Evolutionary conservation across 2,329 filamentous ascomycete genomes (phyloP).

Genomic region (Cercospora nicotianae): DNA sequence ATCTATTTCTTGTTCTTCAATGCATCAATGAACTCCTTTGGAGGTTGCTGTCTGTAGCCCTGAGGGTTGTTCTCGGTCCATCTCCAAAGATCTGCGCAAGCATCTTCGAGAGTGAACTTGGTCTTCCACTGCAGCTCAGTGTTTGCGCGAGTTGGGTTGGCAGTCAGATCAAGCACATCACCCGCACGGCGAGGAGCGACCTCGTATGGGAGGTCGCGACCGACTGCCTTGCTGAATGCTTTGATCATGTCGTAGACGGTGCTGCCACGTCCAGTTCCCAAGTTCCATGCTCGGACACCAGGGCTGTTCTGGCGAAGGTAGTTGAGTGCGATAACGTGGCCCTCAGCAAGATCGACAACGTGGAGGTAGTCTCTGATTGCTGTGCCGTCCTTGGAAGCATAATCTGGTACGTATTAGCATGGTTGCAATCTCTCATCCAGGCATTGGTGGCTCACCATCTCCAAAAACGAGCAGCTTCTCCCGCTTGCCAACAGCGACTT

Average conservation of each 20-base stretch:
- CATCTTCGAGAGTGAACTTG: constrained; percentile 83
- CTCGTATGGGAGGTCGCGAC: constrained; percentile 81
- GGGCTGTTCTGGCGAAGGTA: constrained; percentile 81
- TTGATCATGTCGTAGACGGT: constrained; percentile 98
- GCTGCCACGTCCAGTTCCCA: constrained; percentile 90
- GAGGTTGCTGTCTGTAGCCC: constrained; percentile 91
- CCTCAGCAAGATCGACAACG: constrained; percentile 82
- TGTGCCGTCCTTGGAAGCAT: constrained; percentile 84
- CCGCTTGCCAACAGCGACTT: constrained; percentile 92
- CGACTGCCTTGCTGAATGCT: constrained; percentile 84
- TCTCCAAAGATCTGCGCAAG: constrained; percentile 90
- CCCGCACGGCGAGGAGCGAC: constrained; percentile 79
- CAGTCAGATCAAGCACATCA: constrained; percentile 92
- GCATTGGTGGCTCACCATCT: constrained; percentile 62
- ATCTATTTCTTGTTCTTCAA: constrained; percentile 36
- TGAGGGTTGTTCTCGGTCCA: constrained; percentile 97
- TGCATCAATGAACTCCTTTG: constrained; percentile 70
- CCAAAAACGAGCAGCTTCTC: constrained; percentile 95
- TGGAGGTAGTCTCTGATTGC: constrained; percentile 98
- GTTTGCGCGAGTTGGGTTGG: constrained; percentile 84
- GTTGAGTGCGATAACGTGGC: constrained; percentile 85
- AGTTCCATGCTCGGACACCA: constrained; percentile 92
- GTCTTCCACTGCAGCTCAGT: constrained; percentile 91
- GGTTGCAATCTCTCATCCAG: not conserved
- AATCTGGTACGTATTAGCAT: constrained; percentile 60